These are phyloP conservation scores for Colletotrichum sp. DNA, from an alignment of 2,329 filamentous ascomycete species.

Conservation along the genomic window DNA sequence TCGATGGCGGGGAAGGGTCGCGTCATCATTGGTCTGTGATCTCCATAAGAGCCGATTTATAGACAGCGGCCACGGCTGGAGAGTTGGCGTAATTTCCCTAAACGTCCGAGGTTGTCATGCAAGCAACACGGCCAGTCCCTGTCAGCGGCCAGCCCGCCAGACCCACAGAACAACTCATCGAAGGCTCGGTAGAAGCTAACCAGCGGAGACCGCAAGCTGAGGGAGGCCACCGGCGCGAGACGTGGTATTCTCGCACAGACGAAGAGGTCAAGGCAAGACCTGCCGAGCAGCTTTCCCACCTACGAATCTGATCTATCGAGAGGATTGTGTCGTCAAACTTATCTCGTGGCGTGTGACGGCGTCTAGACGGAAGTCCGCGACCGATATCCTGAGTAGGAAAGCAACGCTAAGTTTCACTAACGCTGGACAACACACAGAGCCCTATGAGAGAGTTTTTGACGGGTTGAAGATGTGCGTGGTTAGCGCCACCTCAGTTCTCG, in stretches of 20 bases:
- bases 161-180: conserved; percentile 48
- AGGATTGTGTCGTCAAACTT: background rate
- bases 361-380: conserved; percentile 1
- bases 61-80: conserved; percentile 38
- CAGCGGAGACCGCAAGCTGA: conserved; percentile 9
- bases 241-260: conserved; percentile 14
- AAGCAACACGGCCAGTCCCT: conserved; percentile 30
- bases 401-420: conserved; percentile 16
- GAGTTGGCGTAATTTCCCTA: conserved; percentile 51
- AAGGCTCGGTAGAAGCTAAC: conserved; percentile 32
- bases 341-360: background rate
- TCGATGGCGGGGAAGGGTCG: conserved; percentile 27
- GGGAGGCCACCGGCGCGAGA: conserved; percentile 12
- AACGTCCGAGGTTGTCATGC: conserved; percentile 48
- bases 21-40: conserved; percentile 35
- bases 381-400: conserved; percentile 1
- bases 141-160: conserved; percentile 32
- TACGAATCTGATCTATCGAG: conserved; percentile 11
- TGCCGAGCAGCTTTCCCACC: background rate
- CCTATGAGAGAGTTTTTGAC: conserved; percentile 11
- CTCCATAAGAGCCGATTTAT: conserved; percentile 43
- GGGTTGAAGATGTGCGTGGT: background rate
- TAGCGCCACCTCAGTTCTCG: conserved; percentile 4
- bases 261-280: background rate
- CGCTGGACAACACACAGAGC: background rate